phyloP scores from a whole-genome alignment of 2,329 filamentous ascomycete genomes.

The Cladosporium sp. region DNA sequence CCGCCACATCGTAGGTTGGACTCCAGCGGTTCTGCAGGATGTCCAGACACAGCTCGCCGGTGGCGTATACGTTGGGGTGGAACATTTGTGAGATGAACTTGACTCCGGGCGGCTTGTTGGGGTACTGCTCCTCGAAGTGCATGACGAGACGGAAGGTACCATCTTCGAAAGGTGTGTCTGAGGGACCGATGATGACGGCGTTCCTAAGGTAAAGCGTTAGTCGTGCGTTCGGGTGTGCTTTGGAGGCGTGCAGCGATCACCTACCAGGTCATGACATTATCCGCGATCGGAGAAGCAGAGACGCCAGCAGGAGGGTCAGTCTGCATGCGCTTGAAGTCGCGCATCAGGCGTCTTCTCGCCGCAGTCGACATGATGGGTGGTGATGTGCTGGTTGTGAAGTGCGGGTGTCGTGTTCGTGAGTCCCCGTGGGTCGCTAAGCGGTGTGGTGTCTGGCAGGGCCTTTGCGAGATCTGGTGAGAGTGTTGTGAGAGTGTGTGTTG shows the following conservation, averaged over 20 bases:
- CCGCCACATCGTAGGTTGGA: slow-evolving; percentile 96
- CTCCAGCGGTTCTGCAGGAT: slow-evolving; percentile 98
- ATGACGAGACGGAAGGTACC: slow-evolving; percentile 96
- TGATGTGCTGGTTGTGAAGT: slow-evolving; percentile 24
- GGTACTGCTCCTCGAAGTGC: slow-evolving; percentile 99
- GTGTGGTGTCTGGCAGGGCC: no score
- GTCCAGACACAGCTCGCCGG: slow-evolving; percentile 91
- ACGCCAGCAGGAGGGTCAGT: slow-evolving; percentile 96
- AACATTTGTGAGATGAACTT: slow-evolving; percentile 99
- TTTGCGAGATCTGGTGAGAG: no score
- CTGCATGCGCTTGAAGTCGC: slow-evolving; percentile 99
- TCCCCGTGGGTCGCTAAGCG: not conserved
- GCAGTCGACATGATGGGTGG: slow-evolving; percentile 73
- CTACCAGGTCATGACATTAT: slow-evolving; percentile 97
- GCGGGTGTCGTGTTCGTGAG: not conserved
- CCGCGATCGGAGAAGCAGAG: slow-evolving; percentile 89
- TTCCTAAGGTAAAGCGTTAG: slow-evolving; percentile 61
- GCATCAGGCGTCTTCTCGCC: slow-evolving; percentile 93
- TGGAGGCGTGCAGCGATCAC: not conserved
- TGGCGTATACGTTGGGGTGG: slow-evolving; percentile 97
- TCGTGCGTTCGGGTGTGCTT: not conserved
- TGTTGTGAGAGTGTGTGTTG: not conserved
- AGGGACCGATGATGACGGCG: slow-evolving; percentile 93
- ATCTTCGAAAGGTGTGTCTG: slow-evolving; percentile 96
- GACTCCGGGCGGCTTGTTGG: slow-evolving; percentile 94